Base-by-base conservation (phyloP, 768 basidiomycete species). In the Cystobasidium ongulense region DNA sequence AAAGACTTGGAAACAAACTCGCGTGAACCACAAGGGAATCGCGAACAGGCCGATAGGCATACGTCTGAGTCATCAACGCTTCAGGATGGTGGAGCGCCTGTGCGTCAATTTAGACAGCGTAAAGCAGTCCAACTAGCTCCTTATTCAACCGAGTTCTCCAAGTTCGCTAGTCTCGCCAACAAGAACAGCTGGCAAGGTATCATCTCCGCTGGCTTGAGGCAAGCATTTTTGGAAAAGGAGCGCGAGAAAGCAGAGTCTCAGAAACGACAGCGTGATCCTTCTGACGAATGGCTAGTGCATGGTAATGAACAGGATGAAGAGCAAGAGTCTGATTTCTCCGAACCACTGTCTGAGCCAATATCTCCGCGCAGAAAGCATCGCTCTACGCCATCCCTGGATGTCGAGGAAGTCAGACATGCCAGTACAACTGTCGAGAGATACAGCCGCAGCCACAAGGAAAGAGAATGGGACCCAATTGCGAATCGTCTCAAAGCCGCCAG, bases 41-140 rank as follows among this genome's bases (percentile, higher is more conserved):
- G n/a, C 46, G 46, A 21, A 8, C 15, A 50, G 15, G 46, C 15
- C 7, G 39, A 39, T 39, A n/a, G 46, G 15, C 46, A 50, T 4
- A 50, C 18, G 7, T 41, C 39, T 18, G 39, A 50, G 46, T 50
- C 3, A 21, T 11, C 46, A 21, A 7, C 46, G 21, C 4, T 29
- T 29, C 13, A 29, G 11, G 17, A 4, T 5, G 57, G 8, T n/a
- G 43, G 25, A 25, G 39, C 65, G 7, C 43, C 43, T 8, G 65
- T 25, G 17, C 68, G 68, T 1, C 68, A 71, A 21, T 31, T 71
- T 15, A 33, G 68, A 38, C 33, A 71, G 53, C 50, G 68, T 21
- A 71, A 52, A 41, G 52, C 68, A 31, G 68, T 43, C 21, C 68
- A 71, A 25, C 68, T 71, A 52, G 33, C 52, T n/a, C 68, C 68